A percentile compares a stretch with the other conserved stretches of the same genome.
Evolutionary conservation across 768 basidiomycete species (phyloP).

Genomic region (Tephrocybe rancida): DNA sequence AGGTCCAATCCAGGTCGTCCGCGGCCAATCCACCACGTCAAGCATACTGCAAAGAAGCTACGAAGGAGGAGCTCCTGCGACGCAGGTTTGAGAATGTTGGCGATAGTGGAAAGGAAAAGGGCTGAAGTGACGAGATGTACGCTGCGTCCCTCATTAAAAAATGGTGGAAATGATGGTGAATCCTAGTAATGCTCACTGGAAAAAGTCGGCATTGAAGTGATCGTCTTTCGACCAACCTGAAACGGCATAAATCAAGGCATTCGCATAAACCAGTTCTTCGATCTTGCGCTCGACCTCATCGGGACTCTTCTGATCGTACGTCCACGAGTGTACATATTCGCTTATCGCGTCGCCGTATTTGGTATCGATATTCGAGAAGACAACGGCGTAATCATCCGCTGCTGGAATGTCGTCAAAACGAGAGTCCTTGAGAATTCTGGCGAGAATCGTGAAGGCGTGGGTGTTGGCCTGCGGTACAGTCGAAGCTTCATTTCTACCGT

Average conservation of each 20-base stretch:
- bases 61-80: conserved; percentile 49
- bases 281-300: conserved; percentile 52
- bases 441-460: conserved; percentile 55
- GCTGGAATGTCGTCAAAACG: conserved; percentile 27
- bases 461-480: conserved; percentile 15
- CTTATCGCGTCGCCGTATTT: conserved; percentile 42
- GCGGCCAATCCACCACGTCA: conserved; percentile 34
- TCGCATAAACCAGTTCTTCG: conserved; percentile 66
- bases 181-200: too few relatives aligned
- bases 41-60: conserved; percentile 50
- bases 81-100: conserved; percentile 30
- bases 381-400: conserved; percentile 15
- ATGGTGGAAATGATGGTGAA: too few relatives aligned
- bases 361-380: conserved; percentile 36
- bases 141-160: conserved; percentile 28
- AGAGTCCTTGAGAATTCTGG: conserved; percentile 54
- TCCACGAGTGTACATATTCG: conserved; percentile 47
- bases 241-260: conserved; percentile 55
- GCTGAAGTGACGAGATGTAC: conserved; percentile 62
- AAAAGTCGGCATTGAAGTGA: conserved; percentile 57
- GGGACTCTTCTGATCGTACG: conserved; percentile 32
- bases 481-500: too few relatives aligned
- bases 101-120: conserved; percentile 49
- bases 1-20: conserved; percentile 36
- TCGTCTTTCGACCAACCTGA: conserved; percentile 47